Conservation (phyloP, 2,329 filamentous ascomycete species). For the Endothia cerciana region DNA sequence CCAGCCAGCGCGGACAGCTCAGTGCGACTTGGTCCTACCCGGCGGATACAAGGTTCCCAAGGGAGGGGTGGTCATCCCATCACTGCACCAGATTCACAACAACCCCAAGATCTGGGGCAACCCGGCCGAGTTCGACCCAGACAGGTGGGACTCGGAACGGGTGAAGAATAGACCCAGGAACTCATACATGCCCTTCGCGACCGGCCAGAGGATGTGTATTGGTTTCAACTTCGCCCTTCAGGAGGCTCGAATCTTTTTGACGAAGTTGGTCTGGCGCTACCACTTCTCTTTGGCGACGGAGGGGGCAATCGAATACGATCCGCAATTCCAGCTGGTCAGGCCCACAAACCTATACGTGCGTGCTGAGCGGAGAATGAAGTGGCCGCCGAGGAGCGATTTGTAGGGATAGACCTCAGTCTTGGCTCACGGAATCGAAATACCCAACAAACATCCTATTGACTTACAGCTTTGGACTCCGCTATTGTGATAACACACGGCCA, state of each 20-base stretch:
- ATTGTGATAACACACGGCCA: too few relatives aligned
- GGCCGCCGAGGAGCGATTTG: conserved; percentile 42
- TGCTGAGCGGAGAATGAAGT: conserved; percentile 52
- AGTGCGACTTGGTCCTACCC: conserved; percentile 59
- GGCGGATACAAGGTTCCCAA: conserved; percentile 61
- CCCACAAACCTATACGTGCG: conserved; percentile 58
- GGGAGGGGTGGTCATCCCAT: conserved; percentile 56
- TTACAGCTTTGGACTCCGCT: too few relatives aligned
- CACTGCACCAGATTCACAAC: conserved; percentile 55
- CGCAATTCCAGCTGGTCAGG: conserved; percentile 61
- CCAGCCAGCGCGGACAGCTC: conserved; percentile 62
- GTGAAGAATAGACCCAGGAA: conserved; percentile 56
- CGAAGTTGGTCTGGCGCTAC: conserved; percentile 63
- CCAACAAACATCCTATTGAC: too few relatives aligned
- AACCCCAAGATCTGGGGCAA: conserved; percentile 62
- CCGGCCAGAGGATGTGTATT: conserved; percentile 61
- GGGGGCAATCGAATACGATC: conserved; percentile 59
- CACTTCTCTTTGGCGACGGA: conserved; percentile 56
- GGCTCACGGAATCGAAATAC: neutral
- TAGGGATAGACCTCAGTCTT: neutral
- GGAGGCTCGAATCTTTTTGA: conserved; percentile 63
- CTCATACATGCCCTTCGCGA: conserved; percentile 62
- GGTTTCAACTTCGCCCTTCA: conserved; percentile 68
- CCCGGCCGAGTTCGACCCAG: conserved; percentile 60
- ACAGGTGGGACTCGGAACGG: conserved; percentile 59